phyloP scores from a whole-genome alignment of 352 stramenopile species.

The Globisporangium nodosum region DNA sequence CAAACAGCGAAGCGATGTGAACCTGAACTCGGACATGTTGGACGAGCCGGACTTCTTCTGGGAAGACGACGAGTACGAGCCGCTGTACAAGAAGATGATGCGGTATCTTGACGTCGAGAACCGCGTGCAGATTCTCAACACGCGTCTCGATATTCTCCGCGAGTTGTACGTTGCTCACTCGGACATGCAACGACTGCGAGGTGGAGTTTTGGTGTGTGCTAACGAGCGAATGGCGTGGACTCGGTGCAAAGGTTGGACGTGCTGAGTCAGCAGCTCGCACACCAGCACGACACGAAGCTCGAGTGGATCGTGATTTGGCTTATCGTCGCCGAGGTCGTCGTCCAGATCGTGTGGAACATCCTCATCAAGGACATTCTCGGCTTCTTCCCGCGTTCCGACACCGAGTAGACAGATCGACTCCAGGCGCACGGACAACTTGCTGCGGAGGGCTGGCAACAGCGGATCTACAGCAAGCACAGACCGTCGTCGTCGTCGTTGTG shows the following conservation, averaged over 20 bases:
- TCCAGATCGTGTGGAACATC: constrained; percentile 88
- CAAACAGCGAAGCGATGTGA: constrained; percentile 85
- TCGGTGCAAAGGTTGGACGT: constrained; percentile 56
- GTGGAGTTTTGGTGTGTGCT: not conserved
- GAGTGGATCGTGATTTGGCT: constrained; percentile 95
- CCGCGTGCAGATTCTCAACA: constrained; percentile 92
- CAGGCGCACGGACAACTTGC: no score
- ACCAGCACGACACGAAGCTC: constrained; percentile 85
- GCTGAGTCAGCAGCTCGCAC: constrained; percentile 88
- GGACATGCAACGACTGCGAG: not conserved
- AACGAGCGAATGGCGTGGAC: constrained; percentile 17
- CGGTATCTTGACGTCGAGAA: constrained; percentile 92
- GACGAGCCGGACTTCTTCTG: constrained; percentile 94
- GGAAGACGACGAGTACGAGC: constrained; percentile 92
- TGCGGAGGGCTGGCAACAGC: no score
- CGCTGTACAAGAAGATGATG: constrained; percentile 88
- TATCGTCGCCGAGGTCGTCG: constrained; percentile 87
- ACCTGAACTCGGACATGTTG: constrained; percentile 93
- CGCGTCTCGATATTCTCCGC: constrained; percentile 89
- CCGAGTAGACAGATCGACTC: constrained; percentile 16
- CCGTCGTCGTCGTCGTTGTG: not conserved
- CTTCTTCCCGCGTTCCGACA: constrained; percentile 71
- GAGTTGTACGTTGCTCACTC: constrained; percentile 58
- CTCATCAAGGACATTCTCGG: constrained; percentile 86
- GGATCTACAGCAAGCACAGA: no score